Conservation (phyloP, 345 rosid species). For the Bruguiera sexangula region DNA sequence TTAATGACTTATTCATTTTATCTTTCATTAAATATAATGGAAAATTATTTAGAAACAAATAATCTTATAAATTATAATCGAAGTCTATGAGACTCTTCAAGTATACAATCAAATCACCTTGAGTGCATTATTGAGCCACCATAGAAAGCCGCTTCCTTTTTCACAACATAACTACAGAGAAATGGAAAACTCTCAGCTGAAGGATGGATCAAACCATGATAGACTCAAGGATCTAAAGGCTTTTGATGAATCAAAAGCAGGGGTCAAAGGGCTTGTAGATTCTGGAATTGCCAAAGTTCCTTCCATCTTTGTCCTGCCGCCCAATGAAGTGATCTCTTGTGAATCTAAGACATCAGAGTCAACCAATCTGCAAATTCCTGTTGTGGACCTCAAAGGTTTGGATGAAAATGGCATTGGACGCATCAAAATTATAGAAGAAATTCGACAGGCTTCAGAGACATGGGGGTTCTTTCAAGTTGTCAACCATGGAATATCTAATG, state of each 20-base stretch:
- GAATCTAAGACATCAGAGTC: no score
- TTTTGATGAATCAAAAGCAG: slow-evolving; percentile 9
- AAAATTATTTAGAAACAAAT: no score
- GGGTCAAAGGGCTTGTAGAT: slow-evolving; percentile 1
- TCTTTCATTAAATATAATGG: no score
- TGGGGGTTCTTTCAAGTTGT: slow-evolving; percentile 13
- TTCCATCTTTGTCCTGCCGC: background rate
- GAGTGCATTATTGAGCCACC: no score
- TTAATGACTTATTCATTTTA: no score
- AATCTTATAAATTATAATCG: no score
- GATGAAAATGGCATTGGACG: background rate
- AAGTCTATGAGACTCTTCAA: no score
- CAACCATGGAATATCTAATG: slow-evolving; percentile 21
- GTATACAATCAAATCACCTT: no score
- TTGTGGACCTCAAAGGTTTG: slow-evolving; percentile 6
- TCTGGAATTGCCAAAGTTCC: background rate
- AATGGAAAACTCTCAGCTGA: background rate
- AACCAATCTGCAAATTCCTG: slow-evolving; percentile 3
- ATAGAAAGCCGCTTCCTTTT: no score
- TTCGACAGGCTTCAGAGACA: background rate
- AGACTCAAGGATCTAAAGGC: background rate
- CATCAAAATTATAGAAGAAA: background rate
- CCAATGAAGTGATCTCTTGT: background rate
- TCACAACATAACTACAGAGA: background rate
- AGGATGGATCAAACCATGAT: background rate